These are phyloP conservation scores for Hymenoscyphus linearis DNA, from an alignment of 2,329 filamentous ascomycete species.

Conservation along the genomic window DNA sequence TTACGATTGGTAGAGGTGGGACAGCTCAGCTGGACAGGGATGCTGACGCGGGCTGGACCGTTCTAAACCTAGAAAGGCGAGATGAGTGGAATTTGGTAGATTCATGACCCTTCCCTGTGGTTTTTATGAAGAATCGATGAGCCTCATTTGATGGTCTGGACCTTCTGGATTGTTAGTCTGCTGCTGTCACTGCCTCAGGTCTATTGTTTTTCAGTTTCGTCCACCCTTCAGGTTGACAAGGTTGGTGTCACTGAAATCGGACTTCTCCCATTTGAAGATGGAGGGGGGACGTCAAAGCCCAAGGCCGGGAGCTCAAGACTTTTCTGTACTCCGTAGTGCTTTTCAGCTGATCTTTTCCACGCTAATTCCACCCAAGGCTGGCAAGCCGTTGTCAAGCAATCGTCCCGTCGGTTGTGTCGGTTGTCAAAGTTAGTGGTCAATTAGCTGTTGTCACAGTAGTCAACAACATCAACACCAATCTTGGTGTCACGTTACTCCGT, in stretches of 20 bases:
- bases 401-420: neutral
- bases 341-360: neutral
- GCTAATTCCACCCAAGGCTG: neutral
- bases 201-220: no score
- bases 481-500: neutral
- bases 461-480: neutral
- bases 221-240: neutral
- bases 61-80: neutral
- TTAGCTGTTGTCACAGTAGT: neutral
- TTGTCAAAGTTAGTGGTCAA: neutral
- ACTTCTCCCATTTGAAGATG: neutral
- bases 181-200: no score
- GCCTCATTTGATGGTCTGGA: neutral
- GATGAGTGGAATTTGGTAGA: no score
- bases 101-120: no score
- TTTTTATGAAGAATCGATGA: no score
- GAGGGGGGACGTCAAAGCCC: no score
- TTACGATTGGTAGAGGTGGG: no score
- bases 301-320: no score
- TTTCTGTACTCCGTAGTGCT: no score
- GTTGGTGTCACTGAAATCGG: neutral
- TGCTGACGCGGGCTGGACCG: neutral
- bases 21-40: neutral
- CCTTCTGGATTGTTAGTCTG: neutral
- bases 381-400: neutral